phyloP scores from a whole-genome alignment of 2,329 filamentous ascomycete genomes.

The Clonostachys byssicola region DNA sequence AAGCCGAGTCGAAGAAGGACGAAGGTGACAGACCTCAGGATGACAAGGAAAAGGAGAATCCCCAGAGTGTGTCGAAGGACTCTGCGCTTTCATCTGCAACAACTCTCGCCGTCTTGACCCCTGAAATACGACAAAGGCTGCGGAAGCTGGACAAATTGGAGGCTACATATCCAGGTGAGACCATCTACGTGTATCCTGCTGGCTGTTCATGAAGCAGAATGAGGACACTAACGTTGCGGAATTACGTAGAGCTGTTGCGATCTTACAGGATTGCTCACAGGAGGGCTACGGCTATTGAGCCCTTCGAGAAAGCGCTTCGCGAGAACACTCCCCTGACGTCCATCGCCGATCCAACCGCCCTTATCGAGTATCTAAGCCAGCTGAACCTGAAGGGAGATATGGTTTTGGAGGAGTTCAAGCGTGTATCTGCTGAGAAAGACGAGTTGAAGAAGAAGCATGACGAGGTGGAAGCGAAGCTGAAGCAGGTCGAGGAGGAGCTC shows the following conservation, averaged over 20 bases:
- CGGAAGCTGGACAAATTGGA: conserved; percentile 89
- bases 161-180: conserved; percentile 74
- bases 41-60: conserved; percentile 8
- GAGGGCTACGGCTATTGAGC: conserved; percentile 81
- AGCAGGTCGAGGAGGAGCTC: conserved; percentile 58
- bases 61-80: conserved; percentile 1
- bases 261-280: conserved; percentile 91
- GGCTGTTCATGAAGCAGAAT: not conserved
- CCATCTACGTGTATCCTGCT: not conserved
- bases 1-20: not conserved
- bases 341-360: conserved; percentile 77
- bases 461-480: conserved; percentile 60
- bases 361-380: conserved; percentile 88
- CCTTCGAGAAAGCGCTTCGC: conserved; percentile 85
- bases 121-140: conserved; percentile 71
- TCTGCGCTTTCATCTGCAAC: conserved; percentile 1
- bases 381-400: conserved; percentile 83
- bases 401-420: conserved; percentile 89
- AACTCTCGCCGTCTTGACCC: conserved; percentile 53
- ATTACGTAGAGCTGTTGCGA: conserved; percentile 67
- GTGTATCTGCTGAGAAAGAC: conserved; percentile 78
- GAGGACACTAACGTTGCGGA: not conserved
- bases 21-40: not conserved
- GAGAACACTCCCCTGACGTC: conserved; percentile 91
- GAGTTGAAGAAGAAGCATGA: conserved; percentile 72